A percentile compares a stretch with the other conserved stretches of the same genome.
phyloP scores from a whole-genome alignment of 2,329 filamentous ascomycete species.

The Aspergillus oerlinghausenensis region DNA sequence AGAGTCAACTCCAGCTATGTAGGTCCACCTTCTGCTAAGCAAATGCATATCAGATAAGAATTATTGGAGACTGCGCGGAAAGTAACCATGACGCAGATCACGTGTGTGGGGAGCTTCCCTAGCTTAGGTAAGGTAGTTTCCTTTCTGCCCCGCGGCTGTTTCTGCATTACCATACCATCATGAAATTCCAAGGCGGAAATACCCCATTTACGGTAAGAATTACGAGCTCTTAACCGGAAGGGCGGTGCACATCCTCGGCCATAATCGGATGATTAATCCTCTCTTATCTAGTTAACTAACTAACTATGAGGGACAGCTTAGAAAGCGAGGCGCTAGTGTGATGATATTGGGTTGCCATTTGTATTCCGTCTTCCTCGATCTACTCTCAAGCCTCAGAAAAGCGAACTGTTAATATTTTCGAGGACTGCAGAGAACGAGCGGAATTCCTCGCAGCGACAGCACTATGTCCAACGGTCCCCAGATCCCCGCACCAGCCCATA shows the following conservation, averaged over 20 bases:
- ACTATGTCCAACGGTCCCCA: slow-evolving; percentile 28
- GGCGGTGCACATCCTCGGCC: neutral
- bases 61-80: slow-evolving; percentile 12
- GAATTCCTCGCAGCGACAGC: neutral
- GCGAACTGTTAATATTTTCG: neutral
- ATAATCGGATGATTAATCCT: slow-evolving; percentile 2
- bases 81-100: slow-evolving; percentile 17
- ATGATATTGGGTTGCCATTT: neutral
- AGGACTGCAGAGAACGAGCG: neutral
- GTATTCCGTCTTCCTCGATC: neutral
- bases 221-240: neutral
- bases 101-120: slow-evolving; percentile 23
- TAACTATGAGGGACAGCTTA: neutral
- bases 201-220: slow-evolving; percentile 6
- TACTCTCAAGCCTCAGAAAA: neutral
- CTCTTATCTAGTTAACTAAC: neutral
- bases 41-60: slow-evolving; percentile 1
- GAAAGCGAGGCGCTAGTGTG: neutral
- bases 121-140: neutral
- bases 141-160: slow-evolving; percentile 12
- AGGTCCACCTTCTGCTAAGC: neutral
- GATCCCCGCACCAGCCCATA: slow-evolving; percentile 56
- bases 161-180: slow-evolving; percentile 6
- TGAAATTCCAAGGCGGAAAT: slow-evolving; percentile 1
- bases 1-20: neutral